Evolutionary conservation across 164 flowering plant genomes (phyloP).

Genomic region (Aristolochia californica): DNA sequence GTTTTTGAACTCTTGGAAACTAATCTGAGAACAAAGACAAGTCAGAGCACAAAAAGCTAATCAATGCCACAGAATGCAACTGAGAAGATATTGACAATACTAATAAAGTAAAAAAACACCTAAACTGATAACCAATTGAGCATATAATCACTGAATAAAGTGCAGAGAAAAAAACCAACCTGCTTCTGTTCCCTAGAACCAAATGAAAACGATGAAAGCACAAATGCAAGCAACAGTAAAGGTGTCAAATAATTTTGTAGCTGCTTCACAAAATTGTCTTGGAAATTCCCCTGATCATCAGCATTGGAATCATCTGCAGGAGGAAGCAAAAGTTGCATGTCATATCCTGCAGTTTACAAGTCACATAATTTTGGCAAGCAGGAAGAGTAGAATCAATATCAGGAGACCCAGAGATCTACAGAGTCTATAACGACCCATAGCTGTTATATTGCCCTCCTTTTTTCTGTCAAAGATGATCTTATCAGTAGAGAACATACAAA

Average conservation of each 20-base stretch:
- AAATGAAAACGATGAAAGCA: slow-evolving; percentile 44
- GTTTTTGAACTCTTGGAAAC: slow-evolving; percentile 85
- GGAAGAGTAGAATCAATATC: no score
- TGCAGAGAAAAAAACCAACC: slow-evolving; percentile 16
- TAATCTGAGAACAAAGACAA: slow-evolving; percentile 42
- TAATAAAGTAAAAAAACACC: no score
- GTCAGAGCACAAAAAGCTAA: not conserved
- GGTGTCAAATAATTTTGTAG: slow-evolving; percentile 43
- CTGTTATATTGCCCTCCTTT: no score
- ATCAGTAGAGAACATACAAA: no score
- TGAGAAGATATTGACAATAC: no score
- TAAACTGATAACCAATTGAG: no score
- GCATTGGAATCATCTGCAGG: slow-evolving; percentile 46
- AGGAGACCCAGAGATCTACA: no score
- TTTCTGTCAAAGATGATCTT: no score
- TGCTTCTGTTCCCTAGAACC: slow-evolving; percentile 48
- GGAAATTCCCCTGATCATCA: slow-evolving; percentile 46
- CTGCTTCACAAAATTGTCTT: slow-evolving; percentile 37
- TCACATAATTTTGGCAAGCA: no score
- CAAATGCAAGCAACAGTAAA: slow-evolving; percentile 38
- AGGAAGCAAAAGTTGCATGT: not conserved
- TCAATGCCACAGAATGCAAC: not conserved
- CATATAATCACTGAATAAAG: not conserved
- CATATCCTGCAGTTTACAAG: not conserved
- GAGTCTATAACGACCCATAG: no score